Conservation (phyloP, 1,284 basidiomycete genomes). For the Rhodotorula sp. region DNA sequence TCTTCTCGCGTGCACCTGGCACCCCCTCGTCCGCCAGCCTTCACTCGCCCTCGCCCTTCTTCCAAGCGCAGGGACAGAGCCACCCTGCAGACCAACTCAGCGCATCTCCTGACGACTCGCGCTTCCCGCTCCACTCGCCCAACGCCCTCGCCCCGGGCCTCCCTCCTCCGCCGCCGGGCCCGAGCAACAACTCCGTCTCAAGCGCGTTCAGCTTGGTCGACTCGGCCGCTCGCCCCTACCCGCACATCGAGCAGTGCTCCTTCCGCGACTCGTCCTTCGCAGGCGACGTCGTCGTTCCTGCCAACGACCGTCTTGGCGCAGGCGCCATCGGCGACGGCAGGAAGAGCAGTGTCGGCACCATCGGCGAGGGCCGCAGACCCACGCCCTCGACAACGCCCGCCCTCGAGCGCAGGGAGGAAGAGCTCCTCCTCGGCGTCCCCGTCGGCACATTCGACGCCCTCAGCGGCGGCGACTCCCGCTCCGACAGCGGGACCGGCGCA, state of each 20-base stretch:
- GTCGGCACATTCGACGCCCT: constrained; percentile 15
- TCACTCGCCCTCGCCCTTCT: background rate
- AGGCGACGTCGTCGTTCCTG: constrained; percentile 24
- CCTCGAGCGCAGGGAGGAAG: constrained; percentile 11
- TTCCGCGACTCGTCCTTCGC: constrained; percentile 25
- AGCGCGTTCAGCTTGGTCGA: constrained; percentile 15
- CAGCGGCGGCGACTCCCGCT: constrained; percentile 1
- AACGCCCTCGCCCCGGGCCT: background rate
- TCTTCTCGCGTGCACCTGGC: background rate
- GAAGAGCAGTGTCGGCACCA: constrained; percentile 21
- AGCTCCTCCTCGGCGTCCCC: constrained; percentile 16
- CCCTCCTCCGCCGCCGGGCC: background rate
- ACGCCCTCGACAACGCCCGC: constrained; percentile 1
- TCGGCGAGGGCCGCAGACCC: constrained; percentile 30
- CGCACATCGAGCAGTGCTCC: constrained; percentile 26
- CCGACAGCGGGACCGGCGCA: constrained; percentile 6
- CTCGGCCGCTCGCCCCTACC: constrained; percentile 14
- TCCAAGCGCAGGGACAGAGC: background rate
- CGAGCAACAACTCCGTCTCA: background rate
- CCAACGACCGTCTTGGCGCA: constrained; percentile 4
- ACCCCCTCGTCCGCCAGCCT: background rate
- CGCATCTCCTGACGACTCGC: background rate
- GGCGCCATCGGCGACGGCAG: constrained; percentile 21
- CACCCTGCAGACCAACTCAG: background rate
- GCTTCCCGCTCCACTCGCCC: background rate